Base-by-base conservation (phyloP, 176 grass and related monocot genomes). In the Oryza rufipogon region DNA sequence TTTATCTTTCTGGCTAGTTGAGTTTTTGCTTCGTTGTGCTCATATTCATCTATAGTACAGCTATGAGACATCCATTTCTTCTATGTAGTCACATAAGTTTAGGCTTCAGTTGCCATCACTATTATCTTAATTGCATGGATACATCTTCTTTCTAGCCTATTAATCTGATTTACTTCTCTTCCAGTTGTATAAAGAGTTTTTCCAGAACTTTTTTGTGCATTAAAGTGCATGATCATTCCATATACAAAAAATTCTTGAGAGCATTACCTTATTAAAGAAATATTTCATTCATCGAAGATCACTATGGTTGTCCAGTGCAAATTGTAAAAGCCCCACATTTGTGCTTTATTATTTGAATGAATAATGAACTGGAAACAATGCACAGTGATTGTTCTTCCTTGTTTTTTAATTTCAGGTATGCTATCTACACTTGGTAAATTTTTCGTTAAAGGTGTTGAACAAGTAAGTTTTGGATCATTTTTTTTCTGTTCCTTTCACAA, bases 381-480 rank as follows among this genome's bases (percentile, higher is more conserved):
- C 71, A 49, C 44, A 49, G 42, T 42, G 4, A 20, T 73, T 8
- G 7, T 19, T 52, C 6, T 80, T 5, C 44, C 45, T 33, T 68
- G 42, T n/a, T 30, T 34, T 16, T 68, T 66, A 60, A 68, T 65
- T 79, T 72, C 86, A 94, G 92, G 80, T 56, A 7, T 94, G 79
- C 22, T 76, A 38, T 85, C 76, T 39, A 85, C 80, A 12, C 2
- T 84, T 71, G 92, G 92, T 64, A 91, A 83, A 85, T 74, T 87
- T 70, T 48, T 94, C 11, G 44, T 94, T 22, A 94, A 94, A 84
- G 75, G 86, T 87, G 92, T 47, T 80, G 66, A 94, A 64, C 92
- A 94, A 78, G 89, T 89, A 64, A 82, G 76, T 39, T 5, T 63
- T 4, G 0, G 22, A 30, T 56, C 46, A 26, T 64, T 13, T 39